These are phyloP conservation scores for Euphorbia corollata DNA, from an alignment of 441 rosid genomes.

Conservation along the genomic window DNA sequence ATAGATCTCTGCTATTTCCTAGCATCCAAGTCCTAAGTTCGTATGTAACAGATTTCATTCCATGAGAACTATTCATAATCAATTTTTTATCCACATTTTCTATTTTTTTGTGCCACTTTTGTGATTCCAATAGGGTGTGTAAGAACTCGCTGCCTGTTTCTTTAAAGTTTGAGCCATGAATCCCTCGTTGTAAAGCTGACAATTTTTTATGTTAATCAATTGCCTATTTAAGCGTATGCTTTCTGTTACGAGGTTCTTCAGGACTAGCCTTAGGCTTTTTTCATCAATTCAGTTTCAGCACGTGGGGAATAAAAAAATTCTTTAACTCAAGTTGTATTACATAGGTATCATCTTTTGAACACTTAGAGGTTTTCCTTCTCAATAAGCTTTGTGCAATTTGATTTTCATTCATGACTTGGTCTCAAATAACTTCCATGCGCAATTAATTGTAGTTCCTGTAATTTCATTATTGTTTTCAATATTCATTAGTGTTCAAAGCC, in stretches of 20 bases:
- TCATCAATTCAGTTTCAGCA: not conserved
- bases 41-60: not conserved
- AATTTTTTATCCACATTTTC: not conserved
- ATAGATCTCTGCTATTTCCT: too few relatives aligned
- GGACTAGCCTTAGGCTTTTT: not conserved
- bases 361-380: not conserved
- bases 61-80: not conserved
- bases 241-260: slow-evolving; percentile 1
- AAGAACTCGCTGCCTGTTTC: too few relatives aligned
- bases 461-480: not conserved
- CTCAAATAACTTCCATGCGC: not conserved
- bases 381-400: not conserved
- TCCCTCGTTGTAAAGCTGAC: not conserved
- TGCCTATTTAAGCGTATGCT: not conserved
- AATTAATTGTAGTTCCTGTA: not conserved
- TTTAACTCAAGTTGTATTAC: not conserved
- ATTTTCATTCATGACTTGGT: not conserved
- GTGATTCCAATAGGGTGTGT: not conserved
- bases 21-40: too few relatives aligned
- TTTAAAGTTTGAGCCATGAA: not conserved
- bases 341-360: not conserved
- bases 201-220: not conserved
- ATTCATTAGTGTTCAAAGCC: not conserved
- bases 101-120: not conserved
- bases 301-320: not conserved